Conservation (phyloP, 225 moss, liverwort and hornwort genomes). For the Neckera pumila region DNA sequence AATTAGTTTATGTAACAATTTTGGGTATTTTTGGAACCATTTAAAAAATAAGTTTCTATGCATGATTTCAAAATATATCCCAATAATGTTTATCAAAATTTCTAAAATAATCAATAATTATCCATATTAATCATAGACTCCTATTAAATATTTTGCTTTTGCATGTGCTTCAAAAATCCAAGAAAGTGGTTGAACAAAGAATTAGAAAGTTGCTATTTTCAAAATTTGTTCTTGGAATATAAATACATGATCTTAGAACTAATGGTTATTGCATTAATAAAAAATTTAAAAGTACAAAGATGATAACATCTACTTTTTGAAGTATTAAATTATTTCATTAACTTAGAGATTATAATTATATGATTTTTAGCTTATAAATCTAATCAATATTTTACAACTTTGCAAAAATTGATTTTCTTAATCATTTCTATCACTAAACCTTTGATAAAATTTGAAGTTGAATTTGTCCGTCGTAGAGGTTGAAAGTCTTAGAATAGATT, state of each 20-base stretch:
- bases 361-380: neutral
- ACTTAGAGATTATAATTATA: neutral
- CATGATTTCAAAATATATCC: neutral
- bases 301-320: neutral
- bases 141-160: too few relatives aligned
- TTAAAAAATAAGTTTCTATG: neutral
- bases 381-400: neutral
- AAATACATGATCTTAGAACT: neutral
- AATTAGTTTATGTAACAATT: neutral
- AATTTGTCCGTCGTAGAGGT: too few relatives aligned
- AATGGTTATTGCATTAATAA: neutral
- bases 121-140: neutral
- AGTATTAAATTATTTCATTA: neutral
- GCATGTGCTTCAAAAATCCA: accelerated
- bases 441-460: neutral
- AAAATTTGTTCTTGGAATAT: neutral
- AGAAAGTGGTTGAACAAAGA: neutral
- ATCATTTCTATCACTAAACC: neutral
- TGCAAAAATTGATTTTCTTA: neutral
- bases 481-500: too few relatives aligned
- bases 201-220: neutral
- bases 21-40: neutral
- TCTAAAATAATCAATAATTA: neutral
- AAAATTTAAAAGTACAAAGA: neutral
- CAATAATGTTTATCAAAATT: neutral